Conservation (phyloP, 106 monocot species). For the Dioscorea zingiberensis region DNA sequence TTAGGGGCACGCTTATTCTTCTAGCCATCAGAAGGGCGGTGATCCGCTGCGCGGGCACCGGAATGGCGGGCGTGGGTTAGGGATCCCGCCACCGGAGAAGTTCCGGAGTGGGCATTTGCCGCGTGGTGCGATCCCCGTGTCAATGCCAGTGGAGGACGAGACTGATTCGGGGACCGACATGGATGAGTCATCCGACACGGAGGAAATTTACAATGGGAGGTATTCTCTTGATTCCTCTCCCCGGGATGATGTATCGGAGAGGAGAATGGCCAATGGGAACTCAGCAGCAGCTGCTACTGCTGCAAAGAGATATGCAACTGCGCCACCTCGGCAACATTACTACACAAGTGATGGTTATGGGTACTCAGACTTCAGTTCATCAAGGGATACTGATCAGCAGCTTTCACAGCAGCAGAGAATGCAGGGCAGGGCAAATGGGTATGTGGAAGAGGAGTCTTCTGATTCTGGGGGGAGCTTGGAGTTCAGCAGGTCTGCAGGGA, state of each 20-base stretch:
- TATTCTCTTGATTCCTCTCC: constrained; percentile 66
- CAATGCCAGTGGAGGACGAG: constrained; percentile 25
- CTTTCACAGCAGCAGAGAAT: constrained; percentile 20
- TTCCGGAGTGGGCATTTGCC: constrained; percentile 85
- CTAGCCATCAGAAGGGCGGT: constrained; percentile 20
- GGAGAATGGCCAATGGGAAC: constrained; percentile 11
- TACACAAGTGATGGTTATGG: constrained; percentile 64
- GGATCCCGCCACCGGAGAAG: constrained; percentile 69
- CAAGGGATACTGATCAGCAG: constrained; percentile 31
- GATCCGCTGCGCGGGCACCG: constrained; percentile 19
- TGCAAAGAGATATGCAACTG: background rate
- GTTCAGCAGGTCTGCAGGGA: constrained; percentile 20
- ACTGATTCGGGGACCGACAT: constrained; percentile 57
- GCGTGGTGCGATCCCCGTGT: constrained; percentile 23
- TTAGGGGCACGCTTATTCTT: constrained; percentile 14
- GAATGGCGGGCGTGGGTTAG: constrained; percentile 29
- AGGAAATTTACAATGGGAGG: constrained; percentile 45
- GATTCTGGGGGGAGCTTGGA: constrained; percentile 59
- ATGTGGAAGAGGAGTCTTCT: constrained; percentile 35
- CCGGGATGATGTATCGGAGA: constrained; percentile 17
- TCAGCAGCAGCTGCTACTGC: constrained; percentile 1
- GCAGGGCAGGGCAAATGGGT: constrained; percentile 23
- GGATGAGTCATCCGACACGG: constrained; percentile 68
- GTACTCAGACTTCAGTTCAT: constrained; percentile 73
- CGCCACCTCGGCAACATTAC: constrained; percentile 5